Percentiles rank a stretch among this genome's conserved stretches.
Conservation (phyloP, 352 stramenopile genomes). For the Phytophthora pluvialis region DNA sequence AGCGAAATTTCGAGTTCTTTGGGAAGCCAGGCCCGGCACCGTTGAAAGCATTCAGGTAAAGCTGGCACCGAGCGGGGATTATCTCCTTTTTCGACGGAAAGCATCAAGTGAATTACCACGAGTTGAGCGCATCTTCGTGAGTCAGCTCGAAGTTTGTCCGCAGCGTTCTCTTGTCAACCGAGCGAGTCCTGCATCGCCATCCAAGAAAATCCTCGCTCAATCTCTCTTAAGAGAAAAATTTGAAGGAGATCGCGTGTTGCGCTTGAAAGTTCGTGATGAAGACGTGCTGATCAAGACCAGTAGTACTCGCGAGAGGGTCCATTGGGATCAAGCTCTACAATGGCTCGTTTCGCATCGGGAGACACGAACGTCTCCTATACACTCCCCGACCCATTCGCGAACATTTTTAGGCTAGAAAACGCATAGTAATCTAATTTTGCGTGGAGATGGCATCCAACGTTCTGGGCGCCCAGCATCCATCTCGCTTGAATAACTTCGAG, state of each 20-base stretch:
- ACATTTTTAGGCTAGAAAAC: constrained; percentile 18
- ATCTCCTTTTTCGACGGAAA: constrained; percentile 51
- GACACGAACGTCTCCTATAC: background rate
- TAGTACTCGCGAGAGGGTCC: constrained; percentile 34
- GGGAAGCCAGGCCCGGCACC: constrained; percentile 37
- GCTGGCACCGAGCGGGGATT: constrained; percentile 41
- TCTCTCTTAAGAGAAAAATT: constrained; percentile 27
- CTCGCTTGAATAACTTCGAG: background rate
- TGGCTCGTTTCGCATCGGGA: constrained; percentile 40
- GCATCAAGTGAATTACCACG: constrained; percentile 13
- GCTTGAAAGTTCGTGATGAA: constrained; percentile 50
- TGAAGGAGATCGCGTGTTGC: constrained; percentile 39
- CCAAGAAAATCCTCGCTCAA: constrained; percentile 23
- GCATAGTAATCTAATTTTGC: constrained; percentile 30
- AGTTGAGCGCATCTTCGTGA: constrained; percentile 53
- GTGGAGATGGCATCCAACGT: background rate
- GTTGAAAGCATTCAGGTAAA: constrained; percentile 42
- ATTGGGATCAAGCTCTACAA: constrained; percentile 51
- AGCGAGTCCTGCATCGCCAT: constrained; percentile 9
- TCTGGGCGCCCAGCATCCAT: background rate
- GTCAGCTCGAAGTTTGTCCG: constrained; percentile 44
- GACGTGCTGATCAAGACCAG: constrained; percentile 43
- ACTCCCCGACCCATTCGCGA: constrained; percentile 3
- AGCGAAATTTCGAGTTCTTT: constrained; percentile 29
- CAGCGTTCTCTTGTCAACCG: constrained; percentile 23